Conservation (phyloP, 2,329 filamentous ascomycete species). For the Neonectria hederae region DNA sequence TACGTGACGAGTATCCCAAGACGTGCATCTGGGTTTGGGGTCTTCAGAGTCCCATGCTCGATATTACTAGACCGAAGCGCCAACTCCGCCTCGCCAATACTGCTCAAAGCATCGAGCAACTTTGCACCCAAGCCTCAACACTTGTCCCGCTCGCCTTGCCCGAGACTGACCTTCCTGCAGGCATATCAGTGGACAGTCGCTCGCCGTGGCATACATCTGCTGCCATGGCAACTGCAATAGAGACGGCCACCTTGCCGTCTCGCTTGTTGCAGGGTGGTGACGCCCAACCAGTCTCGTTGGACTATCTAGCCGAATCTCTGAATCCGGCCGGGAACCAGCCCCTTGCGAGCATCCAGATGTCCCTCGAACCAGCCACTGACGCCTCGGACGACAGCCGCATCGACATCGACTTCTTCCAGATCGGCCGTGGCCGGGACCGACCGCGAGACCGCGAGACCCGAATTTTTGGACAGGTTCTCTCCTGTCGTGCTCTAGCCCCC, state of each 20-base stretch:
- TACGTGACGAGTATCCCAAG: conserved; percentile 93
- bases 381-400: conserved; percentile 43
- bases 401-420: conserved; percentile 46
- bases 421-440: conserved; percentile 31
- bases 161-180: conserved; percentile 63
- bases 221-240: conserved; percentile 78
- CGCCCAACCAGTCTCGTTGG: conserved; percentile 59
- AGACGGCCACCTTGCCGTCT: conserved; percentile 81
- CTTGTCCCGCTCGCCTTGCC: conserved; percentile 79
- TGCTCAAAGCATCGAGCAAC: conserved; percentile 74
- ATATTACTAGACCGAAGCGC: conserved; percentile 61
- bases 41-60: conserved; percentile 69
- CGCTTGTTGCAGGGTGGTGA: conserved; percentile 65
- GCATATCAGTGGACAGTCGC: conserved; percentile 66
- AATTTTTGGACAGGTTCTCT: conserved; percentile 44
- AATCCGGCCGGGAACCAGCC: conserved; percentile 82
- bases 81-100: conserved; percentile 74
- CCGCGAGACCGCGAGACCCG: conserved; percentile 29
- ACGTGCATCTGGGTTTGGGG: conserved; percentile 88
- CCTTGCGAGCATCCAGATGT: conserved; percentile 79
- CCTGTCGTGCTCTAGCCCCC: conserved; percentile 33
- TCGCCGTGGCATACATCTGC: conserved; percentile 86
- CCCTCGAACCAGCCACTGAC: conserved; percentile 53
- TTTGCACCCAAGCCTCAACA: conserved; percentile 77
- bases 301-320: conserved; percentile 71